Percentiles rank a stretch among this genome's conserved stretches.
Evolutionary conservation across 805 yeast species (phyloP).

Genomic region (Lachancea nothofagi): DNA sequence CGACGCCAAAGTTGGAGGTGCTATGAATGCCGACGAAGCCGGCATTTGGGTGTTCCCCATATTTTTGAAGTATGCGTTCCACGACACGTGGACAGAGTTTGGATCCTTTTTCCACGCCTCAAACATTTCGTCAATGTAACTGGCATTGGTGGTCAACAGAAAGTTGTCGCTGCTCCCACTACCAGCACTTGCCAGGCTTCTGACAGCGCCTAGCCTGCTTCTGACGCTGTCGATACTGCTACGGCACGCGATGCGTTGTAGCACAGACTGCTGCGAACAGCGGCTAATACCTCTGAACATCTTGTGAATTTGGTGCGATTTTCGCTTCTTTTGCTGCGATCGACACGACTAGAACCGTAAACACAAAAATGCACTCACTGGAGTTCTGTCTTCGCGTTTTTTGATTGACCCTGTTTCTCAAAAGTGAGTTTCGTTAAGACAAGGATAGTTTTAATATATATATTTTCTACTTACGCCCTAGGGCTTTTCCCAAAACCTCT

Average conservation of each 20-base stretch:
- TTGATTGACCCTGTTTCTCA: too few relatives aligned
- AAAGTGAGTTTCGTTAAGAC: too few relatives aligned
- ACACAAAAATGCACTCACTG: background rate
- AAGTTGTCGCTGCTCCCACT: conserved; percentile 51
- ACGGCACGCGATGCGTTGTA: conserved; percentile 12
- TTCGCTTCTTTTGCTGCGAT: background rate
- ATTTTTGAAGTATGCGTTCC: conserved; percentile 96
- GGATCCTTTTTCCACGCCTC: conserved; percentile 92
- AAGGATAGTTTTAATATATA: too few relatives aligned
- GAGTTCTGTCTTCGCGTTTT: background rate
- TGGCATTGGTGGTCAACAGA: conserved; percentile 76
- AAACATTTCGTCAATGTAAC: conserved; percentile 97
- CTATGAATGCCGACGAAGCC: conserved; percentile 69
- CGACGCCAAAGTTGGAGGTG: conserved; percentile 90
- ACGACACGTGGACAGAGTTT: conserved; percentile 82
- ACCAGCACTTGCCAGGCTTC: conserved; percentile 1
- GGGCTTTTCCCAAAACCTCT: too few relatives aligned
- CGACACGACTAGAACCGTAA: too few relatives aligned
- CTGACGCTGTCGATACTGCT: conserved; percentile 1
- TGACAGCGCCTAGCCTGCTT: background rate
- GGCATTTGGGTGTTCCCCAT: conserved; percentile 66
- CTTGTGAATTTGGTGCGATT: background rate
- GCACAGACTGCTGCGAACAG: conserved; percentile 7
- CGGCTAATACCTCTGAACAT: conserved; percentile 10
- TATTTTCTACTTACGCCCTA: too few relatives aligned